Conservation (phyloP, 169 alveolate species). For the Plasmodium coatneyi region DNA sequence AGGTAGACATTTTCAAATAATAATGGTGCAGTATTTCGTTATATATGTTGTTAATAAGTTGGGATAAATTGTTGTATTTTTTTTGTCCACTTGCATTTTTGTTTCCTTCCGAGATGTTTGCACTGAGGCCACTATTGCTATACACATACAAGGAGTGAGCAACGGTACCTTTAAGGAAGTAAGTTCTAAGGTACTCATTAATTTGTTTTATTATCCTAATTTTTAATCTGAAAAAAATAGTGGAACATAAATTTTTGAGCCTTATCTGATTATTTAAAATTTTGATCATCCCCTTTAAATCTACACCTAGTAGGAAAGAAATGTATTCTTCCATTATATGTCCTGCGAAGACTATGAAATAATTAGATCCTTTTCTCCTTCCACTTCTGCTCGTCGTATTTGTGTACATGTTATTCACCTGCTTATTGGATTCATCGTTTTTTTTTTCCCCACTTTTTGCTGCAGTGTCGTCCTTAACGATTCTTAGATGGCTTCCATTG, state of each 20-base stretch:
- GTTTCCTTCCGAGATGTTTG: slow-evolving; percentile 3
- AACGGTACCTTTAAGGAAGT: background rate
- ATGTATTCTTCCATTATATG: slow-evolving; percentile 71
- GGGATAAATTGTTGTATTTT: slow-evolving; percentile 1
- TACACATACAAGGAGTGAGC: slow-evolving; percentile 24
- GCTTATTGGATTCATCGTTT: background rate
- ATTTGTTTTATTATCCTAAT: slow-evolving; percentile 39
- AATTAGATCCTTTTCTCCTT: background rate
- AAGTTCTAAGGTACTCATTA: slow-evolving; percentile 12
- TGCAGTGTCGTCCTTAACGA: background rate
- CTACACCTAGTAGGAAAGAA: slow-evolving; percentile 43
- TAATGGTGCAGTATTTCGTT: slow-evolving; percentile 35
- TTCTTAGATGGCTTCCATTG: background rate
- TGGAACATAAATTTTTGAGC: slow-evolving; percentile 45
- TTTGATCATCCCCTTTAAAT: slow-evolving; percentile 13
- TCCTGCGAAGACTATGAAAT: slow-evolving; percentile 66
- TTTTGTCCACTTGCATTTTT: background rate
- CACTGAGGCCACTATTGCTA: slow-evolving; percentile 27
- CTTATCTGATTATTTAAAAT: slow-evolving; percentile 36
- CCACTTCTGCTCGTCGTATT: background rate
- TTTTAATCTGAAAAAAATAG: slow-evolving; percentile 57
- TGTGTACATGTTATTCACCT: background rate
- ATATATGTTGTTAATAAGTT: slow-evolving; percentile 53
- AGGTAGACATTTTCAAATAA: slow-evolving; percentile 48
- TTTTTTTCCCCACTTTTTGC: background rate